Base-by-base conservation (phyloP, 2,329 filamentous ascomycete species). In the Fusarium cyanostomum region DNA sequence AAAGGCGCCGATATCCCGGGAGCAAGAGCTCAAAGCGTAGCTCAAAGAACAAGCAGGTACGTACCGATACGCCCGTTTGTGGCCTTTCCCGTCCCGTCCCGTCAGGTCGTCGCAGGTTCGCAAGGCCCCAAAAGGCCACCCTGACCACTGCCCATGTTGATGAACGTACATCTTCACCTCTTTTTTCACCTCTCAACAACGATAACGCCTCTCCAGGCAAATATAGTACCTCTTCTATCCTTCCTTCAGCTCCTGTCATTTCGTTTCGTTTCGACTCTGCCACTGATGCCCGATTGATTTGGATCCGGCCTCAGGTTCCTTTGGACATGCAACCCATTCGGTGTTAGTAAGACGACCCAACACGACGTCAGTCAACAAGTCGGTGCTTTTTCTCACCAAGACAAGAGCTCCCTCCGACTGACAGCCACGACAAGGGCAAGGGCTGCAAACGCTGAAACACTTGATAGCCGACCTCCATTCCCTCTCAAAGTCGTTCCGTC, bases 341-440 rank as follows among this genome's bases (percentile, higher is more conserved):
- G 62, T 64, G 53, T 66, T 66, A 66, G 62, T 66, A 66, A 66
- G 59, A 66, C 62, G 50, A 65, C 21, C 49, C 44, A 62, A 63
- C 53, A 57, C 62, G 50, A 66, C 62, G 62, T 66, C 62, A 66
- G 54, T 66, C 28, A 60, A 59, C 51, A 53, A 66, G 54, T 53
- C 37, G 62, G 35, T 52, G 50, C 62, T 58, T 64, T 66, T 51
- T 52, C 44, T 30, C 27, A 33, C 37, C 38, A 55, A 38, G 24
- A 52, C 56, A 35, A 39, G 50, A 60, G 46, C 37, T 64, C 48
- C 53, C 56, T 57, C 38, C 49, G 45, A 64, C 43, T 45, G 45
- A 48, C 45, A 64, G 43, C 42, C 38, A 64, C 60, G 34, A 48
- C 21, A 31, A 56, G 45, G 34, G 18, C 62, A 35, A 46, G 42